Base-by-base conservation (phyloP, 148 eudicot genomes). In the Rhododendron simsii region DNA sequence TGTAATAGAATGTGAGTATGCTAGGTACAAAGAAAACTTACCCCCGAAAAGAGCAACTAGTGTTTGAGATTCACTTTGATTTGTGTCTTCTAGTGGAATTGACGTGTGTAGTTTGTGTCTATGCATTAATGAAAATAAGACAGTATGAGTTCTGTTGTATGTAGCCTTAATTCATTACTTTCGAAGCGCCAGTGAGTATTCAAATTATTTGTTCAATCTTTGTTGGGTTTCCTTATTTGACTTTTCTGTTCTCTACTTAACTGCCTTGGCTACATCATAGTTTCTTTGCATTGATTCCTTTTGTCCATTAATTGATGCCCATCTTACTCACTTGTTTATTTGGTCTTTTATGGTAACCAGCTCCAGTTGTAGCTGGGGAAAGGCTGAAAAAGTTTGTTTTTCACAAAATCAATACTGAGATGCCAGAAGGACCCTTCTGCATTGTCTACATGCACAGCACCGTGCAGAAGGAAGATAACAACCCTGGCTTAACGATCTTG, bases 401-500 rank as follows among this genome's bases (percentile, higher is more conserved):
- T 81, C 90, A 92, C 88, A 97, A 95, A 90, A 89, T 97, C 39
- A 87, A 87, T 78, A 90, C 90, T 0, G 98, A 97, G 84, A 69
- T 93, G 86, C 96, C 95, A 2, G 98, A 95, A 89, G 98, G 98
- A 50, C 94, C 94, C 63, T 97, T 92, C 84, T 92, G 94, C 88
- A 93, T 97, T 75, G 90, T 95, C 13, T 97, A 97, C 90, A 93
- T 95, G 92, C 96, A 97, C 85, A 91, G 92, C n/a, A 93, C 95
- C 3, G 95, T 91, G 47, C 98, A 95, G 85, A 94, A 92, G 86
- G 99, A 97, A 86, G 95, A 96, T 15, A 97, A 97, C 89, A 93
- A 93, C 15, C 99, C 99, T 23, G 99, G 99, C 45, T 87, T 97
- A 89, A 93, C 95, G 33, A 93, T 95, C 85, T 85, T 97, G 91